phyloP scores from a whole-genome alignment of 2,329 filamentous ascomycete genomes.

The Neofusicoccum parvum region DNA sequence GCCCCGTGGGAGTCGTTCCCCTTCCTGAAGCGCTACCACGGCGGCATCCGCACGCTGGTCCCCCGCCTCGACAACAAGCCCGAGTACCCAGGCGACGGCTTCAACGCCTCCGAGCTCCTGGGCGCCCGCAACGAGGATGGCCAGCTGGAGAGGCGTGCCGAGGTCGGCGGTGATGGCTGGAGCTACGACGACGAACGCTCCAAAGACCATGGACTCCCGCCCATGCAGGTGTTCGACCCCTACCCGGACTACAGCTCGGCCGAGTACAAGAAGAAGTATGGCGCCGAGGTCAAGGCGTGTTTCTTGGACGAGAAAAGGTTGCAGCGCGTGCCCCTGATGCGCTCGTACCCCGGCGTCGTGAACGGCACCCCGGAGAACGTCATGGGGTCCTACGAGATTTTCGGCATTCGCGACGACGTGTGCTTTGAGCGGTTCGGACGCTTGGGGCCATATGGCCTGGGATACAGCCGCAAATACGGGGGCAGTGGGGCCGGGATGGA shows the following conservation, averaged over 20 bases:
- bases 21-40: conserved; percentile 87
- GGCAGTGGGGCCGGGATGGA: conserved; percentile 84
- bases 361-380: conserved; percentile 82
- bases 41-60: conserved; percentile 75
- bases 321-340: conserved; percentile 68
- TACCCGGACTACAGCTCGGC: conserved; percentile 66
- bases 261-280: conserved; percentile 59
- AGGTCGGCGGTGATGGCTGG: conserved; percentile 35
- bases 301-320: conserved; percentile 72
- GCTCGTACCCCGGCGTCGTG: conserved; percentile 76
- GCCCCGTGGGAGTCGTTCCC: conserved; percentile 84
- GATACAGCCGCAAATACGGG: conserved; percentile 77
- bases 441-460: conserved; percentile 85
- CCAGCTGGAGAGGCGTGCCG: conserved; percentile 28
- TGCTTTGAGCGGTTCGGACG: conserved; percentile 93
- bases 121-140: conserved; percentile 29
- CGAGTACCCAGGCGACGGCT: conserved; percentile 75
- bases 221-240: conserved; percentile 60
- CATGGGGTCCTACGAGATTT: conserved; percentile 81
- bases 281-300: conserved; percentile 67
- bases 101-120: conserved; percentile 42
- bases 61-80: conserved; percentile 67
- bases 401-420: conserved; percentile 78
- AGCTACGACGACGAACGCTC: conserved; percentile 13
- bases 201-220: conserved; percentile 33